Evolutionary conservation across 2,329 filamentous ascomycete genomes (phyloP), one percentile per base, ranked within the genome.

Genomic region (Fusarium udum): DNA sequence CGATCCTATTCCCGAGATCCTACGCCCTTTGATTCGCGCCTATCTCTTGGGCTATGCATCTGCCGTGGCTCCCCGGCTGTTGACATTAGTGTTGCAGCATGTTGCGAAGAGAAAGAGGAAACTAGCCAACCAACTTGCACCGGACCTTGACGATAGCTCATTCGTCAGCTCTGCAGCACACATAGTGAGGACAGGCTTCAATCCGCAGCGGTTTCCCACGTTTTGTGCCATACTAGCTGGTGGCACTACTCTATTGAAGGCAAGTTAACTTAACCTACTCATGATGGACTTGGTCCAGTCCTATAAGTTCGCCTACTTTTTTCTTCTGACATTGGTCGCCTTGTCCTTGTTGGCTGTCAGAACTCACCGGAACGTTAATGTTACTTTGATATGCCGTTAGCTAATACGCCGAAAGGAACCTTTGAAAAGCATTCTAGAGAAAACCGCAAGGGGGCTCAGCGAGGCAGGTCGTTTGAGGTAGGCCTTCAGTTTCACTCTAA

Each of bases 211-310:
- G 14, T 92, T 92, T 75, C 89, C 90, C 48, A 84, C 89, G 8
- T 92, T 92, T 77, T 92, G 90, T 78, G 90, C 89, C 13, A 83
- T 85, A 12, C 80, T 92, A 15, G 86, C 89, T 43, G 90, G 90
- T 39, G 89, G 89, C 43, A 87, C 86, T 71, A 90, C 89, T 31
- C 78, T 91, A n/a, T 78, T 91, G n/a, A 85, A 90, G 84, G 89
- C 88, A 82, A 75, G 84, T 77, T 52, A 51, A 52, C 18, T 77
- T 52, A 49, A 49, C 18, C 45, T 31, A 46, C 20, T 52, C 51
- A 24, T 39, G 22, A 43, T 39, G 28, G 26, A 32, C 39, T 39
- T 20, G 9, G 43, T 24, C 36, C 22, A 53, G 26, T 31, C 26
- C 31, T 60, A 58, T 53, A 66, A 52, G 39, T 20, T 39, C 37